Conservation (phyloP, 176 grass and related monocot species). For the Typha latifolia region DNA sequence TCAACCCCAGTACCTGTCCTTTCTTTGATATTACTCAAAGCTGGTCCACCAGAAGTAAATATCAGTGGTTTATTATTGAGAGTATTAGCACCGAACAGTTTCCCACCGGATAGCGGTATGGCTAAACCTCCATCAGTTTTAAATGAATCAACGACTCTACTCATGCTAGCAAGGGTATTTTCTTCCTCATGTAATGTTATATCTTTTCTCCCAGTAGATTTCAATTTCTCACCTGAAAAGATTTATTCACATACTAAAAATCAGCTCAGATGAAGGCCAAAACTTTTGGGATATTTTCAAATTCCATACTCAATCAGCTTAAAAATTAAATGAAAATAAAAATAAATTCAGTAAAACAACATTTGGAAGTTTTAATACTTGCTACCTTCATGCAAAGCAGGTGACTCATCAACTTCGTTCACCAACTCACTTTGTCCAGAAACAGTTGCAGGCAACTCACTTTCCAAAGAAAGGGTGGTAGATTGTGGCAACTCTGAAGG, state of each 20-base stretch:
- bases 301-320: too few relatives aligned
- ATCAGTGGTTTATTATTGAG: slow-evolving; percentile 34
- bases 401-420: slow-evolving; percentile 19
- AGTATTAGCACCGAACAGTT: slow-evolving; percentile 19
- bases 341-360: neutral
- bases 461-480: slow-evolving; percentile 27
- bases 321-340: neutral
- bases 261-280: too few relatives aligned
- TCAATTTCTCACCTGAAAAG: slow-evolving; percentile 20
- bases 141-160: slow-evolving; percentile 11
- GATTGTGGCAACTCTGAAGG: slow-evolving; percentile 62
- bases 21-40: slow-evolving; percentile 26
- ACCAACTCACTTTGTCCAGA: slow-evolving; percentile 25
- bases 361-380: too few relatives aligned
- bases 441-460: slow-evolving; percentile 27
- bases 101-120: slow-evolving; percentile 10
- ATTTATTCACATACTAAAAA: too few relatives aligned
- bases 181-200: slow-evolving; percentile 18
- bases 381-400: slow-evolving; percentile 31
- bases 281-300: too few relatives aligned
- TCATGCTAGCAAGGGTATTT: slow-evolving; percentile 13
- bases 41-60: slow-evolving; percentile 38
- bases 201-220: slow-evolving; percentile 13
- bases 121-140: slow-evolving; percentile 16
- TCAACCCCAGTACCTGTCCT: slow-evolving; percentile 31